Conservation (phyloP, 1,284 basidiomycete genomes). For the Vanrija humicola region DNA sequence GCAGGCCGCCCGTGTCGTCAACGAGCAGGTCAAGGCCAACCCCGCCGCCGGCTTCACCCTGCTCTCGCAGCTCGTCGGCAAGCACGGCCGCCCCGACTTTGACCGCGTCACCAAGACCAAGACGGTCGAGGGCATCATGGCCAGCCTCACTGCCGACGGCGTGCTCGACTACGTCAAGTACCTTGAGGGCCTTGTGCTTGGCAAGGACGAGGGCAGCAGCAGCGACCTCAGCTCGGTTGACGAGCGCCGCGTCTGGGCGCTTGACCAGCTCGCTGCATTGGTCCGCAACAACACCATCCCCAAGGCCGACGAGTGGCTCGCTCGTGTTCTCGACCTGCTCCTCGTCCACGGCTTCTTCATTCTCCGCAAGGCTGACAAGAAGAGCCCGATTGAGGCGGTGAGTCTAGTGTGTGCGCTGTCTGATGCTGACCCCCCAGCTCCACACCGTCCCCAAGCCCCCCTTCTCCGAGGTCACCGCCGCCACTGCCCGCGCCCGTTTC, state of each 20-base stretch:
- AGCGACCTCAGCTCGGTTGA: conserved; percentile 41
- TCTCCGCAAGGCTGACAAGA: conserved; percentile 67
- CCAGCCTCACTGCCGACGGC: conserved; percentile 68
- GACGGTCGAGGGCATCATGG: conserved; percentile 81
- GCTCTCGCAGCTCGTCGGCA: conserved; percentile 79
- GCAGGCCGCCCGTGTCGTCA: conserved; percentile 71
- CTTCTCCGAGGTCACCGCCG: conserved; percentile 67
- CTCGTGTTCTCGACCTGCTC: conserved; percentile 74
- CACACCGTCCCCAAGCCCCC: conserved; percentile 62
- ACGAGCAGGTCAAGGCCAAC: conserved; percentile 67
- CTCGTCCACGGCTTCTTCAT: conserved; percentile 75
- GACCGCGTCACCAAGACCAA: conserved; percentile 90
- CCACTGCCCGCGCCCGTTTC: conserved; percentile 26
- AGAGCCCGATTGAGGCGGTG: conserved; percentile 61
- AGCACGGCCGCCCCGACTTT: conserved; percentile 81
- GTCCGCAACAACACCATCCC: conserved; percentile 76
- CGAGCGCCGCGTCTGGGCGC: conserved; percentile 59
- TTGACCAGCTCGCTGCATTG: conserved; percentile 78
- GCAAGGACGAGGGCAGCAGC: conserved; percentile 51
- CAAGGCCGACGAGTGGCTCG: conserved; percentile 73
- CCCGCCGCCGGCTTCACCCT: conserved; percentile 79
- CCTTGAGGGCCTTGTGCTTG: conserved; percentile 60
- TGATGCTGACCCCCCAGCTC: conserved; percentile 51
- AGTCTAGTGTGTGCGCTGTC: conserved; percentile 34
- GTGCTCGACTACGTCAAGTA: conserved; percentile 74